Conservation (phyloP, 2,329 filamentous ascomycete genomes). For the Talaromyces piceae region DNA sequence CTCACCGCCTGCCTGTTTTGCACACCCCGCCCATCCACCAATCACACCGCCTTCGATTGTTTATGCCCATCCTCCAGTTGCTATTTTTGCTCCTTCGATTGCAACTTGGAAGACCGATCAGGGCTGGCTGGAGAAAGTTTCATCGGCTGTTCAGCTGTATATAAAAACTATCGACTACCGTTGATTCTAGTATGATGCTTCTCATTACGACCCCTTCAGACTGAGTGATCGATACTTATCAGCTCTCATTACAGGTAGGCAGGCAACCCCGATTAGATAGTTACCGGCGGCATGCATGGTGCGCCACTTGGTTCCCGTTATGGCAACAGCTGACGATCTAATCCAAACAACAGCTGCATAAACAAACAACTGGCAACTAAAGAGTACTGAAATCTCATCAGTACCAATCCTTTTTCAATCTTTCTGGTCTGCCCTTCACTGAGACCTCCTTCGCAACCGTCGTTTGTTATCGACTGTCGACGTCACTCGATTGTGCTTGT, state of each 20-base stretch:
- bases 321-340: conserved; percentile 1
- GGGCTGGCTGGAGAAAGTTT: background rate
- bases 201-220: background rate
- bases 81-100: background rate
- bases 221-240: background rate
- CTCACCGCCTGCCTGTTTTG: conserved; percentile 2
- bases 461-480: background rate
- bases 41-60: conserved; percentile 10
- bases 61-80: background rate
- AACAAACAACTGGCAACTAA: background rate
- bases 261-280: background rate
- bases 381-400: background rate
- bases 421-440: background rate
- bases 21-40: conserved; percentile 7
- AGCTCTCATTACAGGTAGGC: background rate
- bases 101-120: too few relatives aligned
- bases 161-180: background rate
- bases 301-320: background rate
- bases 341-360: conserved; percentile 4
- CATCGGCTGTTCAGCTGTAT: background rate
- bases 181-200: background rate
- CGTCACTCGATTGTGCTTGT: background rate
- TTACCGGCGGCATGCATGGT: background rate
- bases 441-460: background rate
- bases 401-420: background rate